Evolutionary conservation across 129 eudicot genomes (phyloP).

Genomic region (Sambucus nigra): DNA sequence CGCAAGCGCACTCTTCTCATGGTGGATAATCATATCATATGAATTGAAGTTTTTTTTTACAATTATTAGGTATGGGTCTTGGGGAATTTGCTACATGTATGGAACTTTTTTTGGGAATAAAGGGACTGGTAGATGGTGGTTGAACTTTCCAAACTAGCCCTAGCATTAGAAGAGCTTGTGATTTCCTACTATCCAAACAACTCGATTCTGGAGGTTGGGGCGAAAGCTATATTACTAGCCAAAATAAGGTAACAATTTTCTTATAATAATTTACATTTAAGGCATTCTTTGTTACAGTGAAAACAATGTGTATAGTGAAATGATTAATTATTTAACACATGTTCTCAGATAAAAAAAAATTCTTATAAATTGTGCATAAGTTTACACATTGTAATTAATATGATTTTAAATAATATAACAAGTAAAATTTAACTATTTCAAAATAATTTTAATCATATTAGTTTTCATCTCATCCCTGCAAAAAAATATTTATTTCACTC

Average conservation of each 20-base stretch:
- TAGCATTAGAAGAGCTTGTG: conserved; percentile 53
- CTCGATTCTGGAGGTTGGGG: conserved; percentile 80
- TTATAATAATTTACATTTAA: neutral
- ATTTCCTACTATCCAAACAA: conserved; percentile 52
- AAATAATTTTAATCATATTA: too few relatives aligned
- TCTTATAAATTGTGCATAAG: too few relatives aligned
- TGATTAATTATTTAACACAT: too few relatives aligned
- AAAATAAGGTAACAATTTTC: conserved; percentile 24
- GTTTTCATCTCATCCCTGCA: too few relatives aligned
- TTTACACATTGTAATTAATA: too few relatives aligned
- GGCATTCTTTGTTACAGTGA: neutral
- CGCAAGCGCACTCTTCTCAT: too few relatives aligned
- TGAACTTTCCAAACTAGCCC: conserved; percentile 27
- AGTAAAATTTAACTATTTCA: too few relatives aligned
- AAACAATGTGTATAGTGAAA: neutral
- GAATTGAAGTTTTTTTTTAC: neutral
- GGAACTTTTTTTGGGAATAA: conserved; percentile 82
- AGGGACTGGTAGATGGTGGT: conserved; percentile 48
- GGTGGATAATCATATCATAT: too few relatives aligned
- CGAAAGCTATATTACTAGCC: conserved; percentile 55
- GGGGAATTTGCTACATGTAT: conserved; percentile 79
- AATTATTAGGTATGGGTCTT: conserved; percentile 51
- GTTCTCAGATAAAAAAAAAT: too few relatives aligned
- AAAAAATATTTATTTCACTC: too few relatives aligned
- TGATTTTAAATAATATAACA: too few relatives aligned